These are phyloP conservation scores for Ceratobasidium sp. DNA, from an alignment of 1,284 basidiomycete species.

Conservation along the genomic window DNA sequence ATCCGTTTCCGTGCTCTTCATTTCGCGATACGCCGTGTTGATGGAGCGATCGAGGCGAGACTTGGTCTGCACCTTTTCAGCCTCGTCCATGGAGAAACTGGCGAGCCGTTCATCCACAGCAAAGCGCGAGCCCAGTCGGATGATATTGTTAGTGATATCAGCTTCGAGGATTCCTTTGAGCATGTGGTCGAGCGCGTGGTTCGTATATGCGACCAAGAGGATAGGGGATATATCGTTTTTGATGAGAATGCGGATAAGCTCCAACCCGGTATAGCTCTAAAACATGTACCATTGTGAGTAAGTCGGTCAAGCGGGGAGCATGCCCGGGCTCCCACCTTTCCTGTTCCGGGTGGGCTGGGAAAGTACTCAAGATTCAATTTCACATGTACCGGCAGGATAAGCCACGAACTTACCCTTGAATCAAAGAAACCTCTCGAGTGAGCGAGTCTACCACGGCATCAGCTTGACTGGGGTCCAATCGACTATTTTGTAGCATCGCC, in stretches of 20 bases:
- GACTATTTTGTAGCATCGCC: conserved; percentile 55
- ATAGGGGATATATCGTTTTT: conserved; percentile 60
- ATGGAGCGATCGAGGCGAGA: conserved; percentile 53
- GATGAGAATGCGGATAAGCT: conserved; percentile 68
- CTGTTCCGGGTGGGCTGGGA: conserved; percentile 72
- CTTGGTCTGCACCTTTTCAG: conserved; percentile 41
- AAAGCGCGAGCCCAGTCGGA: conserved; percentile 67
- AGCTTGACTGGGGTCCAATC: conserved; percentile 69
- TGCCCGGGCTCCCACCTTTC: too few species aligned
- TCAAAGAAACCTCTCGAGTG: conserved; percentile 64
- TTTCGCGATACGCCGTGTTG: conserved; percentile 48
- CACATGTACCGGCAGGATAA: conserved; percentile 16
- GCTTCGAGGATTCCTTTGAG: conserved; percentile 65
- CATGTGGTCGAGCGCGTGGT: conserved; percentile 77
- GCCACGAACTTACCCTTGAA: conserved; percentile 65
- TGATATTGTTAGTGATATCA: conserved; percentile 63
- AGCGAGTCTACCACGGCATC: conserved; percentile 68
- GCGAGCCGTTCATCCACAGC: conserved; percentile 62
- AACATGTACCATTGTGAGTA: too few species aligned
- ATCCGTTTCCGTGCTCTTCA: conserved; percentile 56
- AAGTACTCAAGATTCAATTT: background rate
- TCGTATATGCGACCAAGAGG: conserved; percentile 74
- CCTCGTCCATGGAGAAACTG: conserved; percentile 61
- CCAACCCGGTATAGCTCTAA: conserved; percentile 71
- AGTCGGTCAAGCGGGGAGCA: too few species aligned